Evolutionary conservation across 2,329 filamentous ascomycete species (phyloP).

Genomic region (Daldinia eschscholtzii): DNA sequence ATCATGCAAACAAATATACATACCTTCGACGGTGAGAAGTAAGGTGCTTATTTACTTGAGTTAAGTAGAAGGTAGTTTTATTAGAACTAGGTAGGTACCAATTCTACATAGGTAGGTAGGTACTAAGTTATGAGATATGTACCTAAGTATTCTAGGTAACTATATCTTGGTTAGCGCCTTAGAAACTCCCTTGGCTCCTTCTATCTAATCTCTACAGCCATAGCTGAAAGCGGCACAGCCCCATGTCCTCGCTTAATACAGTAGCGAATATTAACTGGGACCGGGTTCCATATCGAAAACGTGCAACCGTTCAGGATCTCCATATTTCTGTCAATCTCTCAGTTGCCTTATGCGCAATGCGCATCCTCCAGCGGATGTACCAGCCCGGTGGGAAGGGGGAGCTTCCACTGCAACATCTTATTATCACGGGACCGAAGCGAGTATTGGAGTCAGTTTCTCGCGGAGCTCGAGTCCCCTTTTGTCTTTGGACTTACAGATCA

Average conservation of each 20-base stretch:
- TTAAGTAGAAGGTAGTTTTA: too few relatives aligned
- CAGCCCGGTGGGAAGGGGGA: conserved; percentile 33
- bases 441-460: neutral
- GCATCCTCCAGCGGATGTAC: conserved; percentile 14
- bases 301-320: neutral
- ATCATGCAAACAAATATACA: too few relatives aligned
- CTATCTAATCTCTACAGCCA: neutral
- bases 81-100: too few relatives aligned
- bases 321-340: conserved; percentile 1
- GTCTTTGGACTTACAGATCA: neutral
- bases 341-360: conserved; percentile 4
- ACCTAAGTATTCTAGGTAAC: neutral
- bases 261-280: neutral
- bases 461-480: conserved; percentile 2
- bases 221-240: neutral
- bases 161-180: neutral
- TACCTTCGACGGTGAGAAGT: too few relatives aligned
- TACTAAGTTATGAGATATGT: too few relatives aligned
- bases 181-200: neutral
- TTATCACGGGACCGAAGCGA: conserved; percentile 3
- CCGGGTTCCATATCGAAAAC: neutral
- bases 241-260: neutral
- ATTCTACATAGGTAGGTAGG: neutral
- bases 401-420: conserved; percentile 8
- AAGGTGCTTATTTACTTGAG: too few relatives aligned